Percentiles rank a stretch among this genome's conserved stretches.
Evolutionary conservation across 139 green algal genomes (phyloP).

Genomic region (Choricystis sp.): DNA sequence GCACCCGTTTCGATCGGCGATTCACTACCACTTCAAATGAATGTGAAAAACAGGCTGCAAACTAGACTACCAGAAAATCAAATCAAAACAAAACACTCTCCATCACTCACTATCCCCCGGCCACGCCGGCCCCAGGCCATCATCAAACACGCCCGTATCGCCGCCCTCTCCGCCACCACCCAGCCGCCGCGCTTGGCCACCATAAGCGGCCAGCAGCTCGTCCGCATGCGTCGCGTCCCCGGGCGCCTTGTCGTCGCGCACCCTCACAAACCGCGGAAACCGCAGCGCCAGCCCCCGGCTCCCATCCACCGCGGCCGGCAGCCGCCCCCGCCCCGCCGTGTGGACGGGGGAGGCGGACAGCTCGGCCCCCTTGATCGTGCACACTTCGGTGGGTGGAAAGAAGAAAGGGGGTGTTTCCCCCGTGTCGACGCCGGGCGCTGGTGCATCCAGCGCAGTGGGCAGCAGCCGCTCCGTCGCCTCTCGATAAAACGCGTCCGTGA

Average conservation of each 20-base stretch:
- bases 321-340: neutral
- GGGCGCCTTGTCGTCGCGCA: no score
- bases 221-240: no score
- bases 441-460: conserved; percentile 13
- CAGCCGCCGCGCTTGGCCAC: no score
- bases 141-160: no score
- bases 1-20: conserved; percentile 40
- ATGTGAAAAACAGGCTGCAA: no score
- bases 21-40: conserved; percentile 39
- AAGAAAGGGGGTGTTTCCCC: conserved; percentile 40
- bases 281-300: conserved; percentile 38
- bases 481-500: conserved; percentile 75
- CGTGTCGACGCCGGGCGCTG: conserved; percentile 58
- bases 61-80: no score
- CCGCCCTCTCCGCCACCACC: no score
- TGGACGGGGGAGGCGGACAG: conserved; percentile 59
- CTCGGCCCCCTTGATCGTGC: conserved; percentile 54
- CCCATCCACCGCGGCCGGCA: conserved; percentile 17
- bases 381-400: conserved; percentile 59
- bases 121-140: no score
- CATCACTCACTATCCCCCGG: no score
- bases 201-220: no score
- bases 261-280: conserved; percentile 35
- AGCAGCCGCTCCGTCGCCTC: conserved; percentile 30
- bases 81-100: no score